Base-by-base conservation (phyloP, 2,329 filamentous ascomycete species). In the Fusarium irregulare region DNA sequence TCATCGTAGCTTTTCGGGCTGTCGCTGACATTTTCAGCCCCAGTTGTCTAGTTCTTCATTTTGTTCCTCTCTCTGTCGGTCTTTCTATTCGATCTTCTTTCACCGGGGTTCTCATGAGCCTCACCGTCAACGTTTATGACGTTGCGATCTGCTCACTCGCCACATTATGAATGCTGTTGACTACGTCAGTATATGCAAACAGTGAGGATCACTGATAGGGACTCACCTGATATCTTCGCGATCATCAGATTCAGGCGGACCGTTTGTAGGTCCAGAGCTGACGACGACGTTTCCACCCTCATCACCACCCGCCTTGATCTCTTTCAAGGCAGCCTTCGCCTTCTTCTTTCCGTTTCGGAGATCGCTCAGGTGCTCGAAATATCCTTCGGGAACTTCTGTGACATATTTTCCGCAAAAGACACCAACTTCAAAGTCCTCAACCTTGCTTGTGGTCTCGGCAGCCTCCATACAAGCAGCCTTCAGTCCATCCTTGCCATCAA, bases 341-440 rank as follows among this genome's bases (percentile, higher is more conserved):
- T 66, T 63, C 20, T 44, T 42, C 67, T 88, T 91, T 78, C 93
- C 90, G 48, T 91, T 92, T 56, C 93, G 86, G 20, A 94, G 81
- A 62, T 86, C 83, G 80, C 93, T 91, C 7, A 97, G 84, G 75
- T 93, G 92, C 71, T 93, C 89, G 73, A 98, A 96, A 81, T 98
- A 98, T 40, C 87, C 90, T 9, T 90, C 86, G 2, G 91, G 88
- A 3, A 98, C 92, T 0, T 89, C 89, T 0, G 95, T 98, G 66
- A 93, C 86, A 80, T 98, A 98, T 69, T 90, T 89, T 47, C 95
- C 95, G 76, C 90, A 93, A 83, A 98, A 98, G 11, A 98, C 94
- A 56, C 95, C 94, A 4, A 97, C 90, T 78, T 98, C 95, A 72
- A 98, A 98, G 58, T 91, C 84, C 11, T 84, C 84, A 73, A 87